Percentiles rank a stretch among this genome's conserved stretches.
phyloP scores from a whole-genome alignment of 106 monocot genomes.

The Dendrobium officinale region DNA sequence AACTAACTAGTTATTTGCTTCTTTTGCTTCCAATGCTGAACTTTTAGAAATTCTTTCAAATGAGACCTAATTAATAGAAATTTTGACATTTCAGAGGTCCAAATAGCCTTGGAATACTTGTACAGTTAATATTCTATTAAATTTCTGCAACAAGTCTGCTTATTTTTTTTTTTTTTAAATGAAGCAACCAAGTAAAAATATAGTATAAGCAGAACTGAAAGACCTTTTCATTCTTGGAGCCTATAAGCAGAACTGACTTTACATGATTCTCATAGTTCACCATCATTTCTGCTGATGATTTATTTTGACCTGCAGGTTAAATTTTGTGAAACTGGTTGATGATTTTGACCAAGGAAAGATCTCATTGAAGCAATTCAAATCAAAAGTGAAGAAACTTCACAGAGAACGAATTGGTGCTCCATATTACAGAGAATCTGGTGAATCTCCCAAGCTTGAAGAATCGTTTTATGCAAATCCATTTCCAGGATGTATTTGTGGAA shows the following conservation, averaged over 20 bases:
- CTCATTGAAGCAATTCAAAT: slow-evolving; percentile 77
- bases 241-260: background rate
- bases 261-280: background rate
- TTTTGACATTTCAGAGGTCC: no score
- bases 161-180: no score
- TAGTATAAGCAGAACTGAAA: no score
- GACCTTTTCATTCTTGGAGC: background rate
- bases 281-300: background rate
- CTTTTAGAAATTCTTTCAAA: no score
- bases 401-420: slow-evolving; percentile 62
- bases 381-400: slow-evolving; percentile 69
- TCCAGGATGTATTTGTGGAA: slow-evolving; percentile 85
- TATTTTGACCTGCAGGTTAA: slow-evolving; percentile 39
- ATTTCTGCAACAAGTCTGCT: no score
- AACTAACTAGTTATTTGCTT: no score
- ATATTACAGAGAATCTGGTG: slow-evolving; percentile 70
- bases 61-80: no score
- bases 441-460: slow-evolving; percentile 88
- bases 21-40: no score
- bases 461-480: slow-evolving; percentile 86
- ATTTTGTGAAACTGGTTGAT: slow-evolving; percentile 69
- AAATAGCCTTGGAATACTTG: no score
- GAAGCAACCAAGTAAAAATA: no score
- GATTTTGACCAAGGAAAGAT: slow-evolving; percentile 62
- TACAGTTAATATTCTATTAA: no score